phyloP scores from a whole-genome alignment of 78 protist species.

The Tieghemostelium lacteum region DNA sequence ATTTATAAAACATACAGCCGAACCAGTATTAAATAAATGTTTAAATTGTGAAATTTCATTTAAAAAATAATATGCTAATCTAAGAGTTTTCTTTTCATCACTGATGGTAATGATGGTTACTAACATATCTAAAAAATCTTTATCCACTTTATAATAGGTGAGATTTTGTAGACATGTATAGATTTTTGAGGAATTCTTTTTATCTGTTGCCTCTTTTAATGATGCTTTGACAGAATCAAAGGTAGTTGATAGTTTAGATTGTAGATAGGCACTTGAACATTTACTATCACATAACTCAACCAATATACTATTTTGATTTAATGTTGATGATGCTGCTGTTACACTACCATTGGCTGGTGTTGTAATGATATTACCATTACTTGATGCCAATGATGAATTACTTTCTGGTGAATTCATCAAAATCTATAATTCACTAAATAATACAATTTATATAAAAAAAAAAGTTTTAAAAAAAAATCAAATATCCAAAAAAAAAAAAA shows the following conservation, averaged over 20 bases:
- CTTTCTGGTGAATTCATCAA: background rate
- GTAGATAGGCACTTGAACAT: slow-evolving; percentile 48
- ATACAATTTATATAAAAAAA: too few species aligned
- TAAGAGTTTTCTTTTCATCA: slow-evolving; percentile 58
- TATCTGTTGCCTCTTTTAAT: slow-evolving; percentile 57
- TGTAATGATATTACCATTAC: background rate
- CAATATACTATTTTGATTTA: background rate
- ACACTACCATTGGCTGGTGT: background rate
- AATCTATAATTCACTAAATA: background rate
- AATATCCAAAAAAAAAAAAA: too few species aligned
- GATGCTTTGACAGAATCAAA: slow-evolving; percentile 40
- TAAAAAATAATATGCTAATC: slow-evolving; percentile 64
- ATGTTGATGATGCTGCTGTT: background rate
- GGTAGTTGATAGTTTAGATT: slow-evolving; percentile 45
- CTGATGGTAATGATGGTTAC: slow-evolving; percentile 29
- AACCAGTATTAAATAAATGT: slow-evolving; percentile 36
- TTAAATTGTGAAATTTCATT: slow-evolving; percentile 55
- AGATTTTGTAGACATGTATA: slow-evolving; percentile 43
- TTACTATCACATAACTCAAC: background rate
- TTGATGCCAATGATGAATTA: background rate
- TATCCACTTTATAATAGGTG: slow-evolving; percentile 65
- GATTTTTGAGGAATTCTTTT: slow-evolving; percentile 60
- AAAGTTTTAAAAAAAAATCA: too few species aligned
- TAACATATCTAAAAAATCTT: slow-evolving; percentile 46
- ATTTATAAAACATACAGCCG: slow-evolving; percentile 41